Base-by-base conservation (phyloP, 306 rosid species). In the Inga laurina region DNA sequence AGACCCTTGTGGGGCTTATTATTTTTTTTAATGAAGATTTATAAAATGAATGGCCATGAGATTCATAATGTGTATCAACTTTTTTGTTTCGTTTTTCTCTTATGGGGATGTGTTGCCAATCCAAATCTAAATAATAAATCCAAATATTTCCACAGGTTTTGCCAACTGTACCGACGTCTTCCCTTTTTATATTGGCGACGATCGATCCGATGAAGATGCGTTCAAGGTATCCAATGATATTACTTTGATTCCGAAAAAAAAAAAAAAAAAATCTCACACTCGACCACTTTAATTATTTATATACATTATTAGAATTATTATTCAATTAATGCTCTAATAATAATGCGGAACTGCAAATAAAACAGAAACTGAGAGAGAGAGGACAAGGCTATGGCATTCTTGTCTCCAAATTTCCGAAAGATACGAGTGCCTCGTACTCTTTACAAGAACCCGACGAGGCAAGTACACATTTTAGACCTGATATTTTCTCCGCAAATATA, bases 381-480 rank as follows among this genome's bases (percentile, higher is more conserved):
- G 94, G 95, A 83, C 97, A 94, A 90, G 98, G 98, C n/a, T 90
- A 85, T 84, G 98, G 98, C 66, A 91, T 94, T 85, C 96, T 94
- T 61, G 98, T 94, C 72, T 90, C 98, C 3, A 92, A 92, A 85
- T 84, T 77, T 83, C 97, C 98, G 19, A 94, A 94, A 84, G 97
- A 94, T n/a, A 94, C 98, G 30, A 90, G 49, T 84, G 98, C 98
- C 59, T 91, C 92, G 75, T 94, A 90, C 88, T 89, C 97, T 61
- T 83, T 94, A 62, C 94, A 90, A 69, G 97, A 94, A 74, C 98
- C 98, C 56, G 77, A 80, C 16, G 96, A 94, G 98, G 98, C 88
- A 91, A 90, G 93, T 78, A 78, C 61, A 65, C 4, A 15, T 49
- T 18, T 72, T 35, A 44, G 6, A 69, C 66, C 35, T 32, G 7